A percentile compares a stretch with the other conserved stretches of the same genome.
Evolutionary conservation across 2,329 filamentous ascomycete genomes (phyloP).

Genomic region (Alternaria novae-zelandiae): DNA sequence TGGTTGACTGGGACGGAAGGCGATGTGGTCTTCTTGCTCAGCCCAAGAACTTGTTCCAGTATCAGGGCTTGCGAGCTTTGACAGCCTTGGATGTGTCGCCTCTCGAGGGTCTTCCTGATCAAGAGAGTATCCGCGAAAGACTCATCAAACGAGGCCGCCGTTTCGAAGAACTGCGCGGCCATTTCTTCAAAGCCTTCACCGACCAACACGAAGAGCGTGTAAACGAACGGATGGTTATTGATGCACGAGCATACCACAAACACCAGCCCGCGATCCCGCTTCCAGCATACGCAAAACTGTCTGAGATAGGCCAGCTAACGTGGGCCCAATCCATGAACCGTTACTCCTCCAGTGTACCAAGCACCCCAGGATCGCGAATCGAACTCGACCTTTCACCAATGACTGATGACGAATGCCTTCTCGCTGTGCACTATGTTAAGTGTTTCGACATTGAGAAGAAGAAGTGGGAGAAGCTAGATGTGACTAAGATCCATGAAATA

Average conservation of each 20-base stretch:
- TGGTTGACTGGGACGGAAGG: constrained; percentile 31
- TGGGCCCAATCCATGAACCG: constrained; percentile 23
- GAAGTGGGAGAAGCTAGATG: constrained; percentile 18
- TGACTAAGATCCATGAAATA: constrained; percentile 49
- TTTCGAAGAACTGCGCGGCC: constrained; percentile 54
- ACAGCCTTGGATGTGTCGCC: constrained; percentile 49
- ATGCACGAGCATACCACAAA: constrained; percentile 21
- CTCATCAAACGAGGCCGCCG: constrained; percentile 53
- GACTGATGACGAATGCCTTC: constrained; percentile 20
- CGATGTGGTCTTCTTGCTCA: constrained; percentile 25
- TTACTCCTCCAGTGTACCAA: constrained; percentile 4
- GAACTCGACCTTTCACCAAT: constrained; percentile 13
- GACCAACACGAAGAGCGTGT: neutral
- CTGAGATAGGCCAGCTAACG: constrained; percentile 15
- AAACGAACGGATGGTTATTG: constrained; percentile 2
- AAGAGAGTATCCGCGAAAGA: constrained; percentile 41
- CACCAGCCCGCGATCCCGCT: neutral
- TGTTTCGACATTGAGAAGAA: constrained; percentile 28
- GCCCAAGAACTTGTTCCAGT: constrained; percentile 17
- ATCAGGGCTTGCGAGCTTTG: constrained; percentile 50
- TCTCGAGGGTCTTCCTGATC: constrained; percentile 47
- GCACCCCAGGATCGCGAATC: neutral
- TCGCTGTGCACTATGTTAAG: constrained; percentile 13
- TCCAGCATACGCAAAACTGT: constrained; percentile 11
- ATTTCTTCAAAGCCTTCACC: constrained; percentile 45